Base-by-base conservation (phyloP, 1,284 basidiomycete species). In the Leccinum variabile region DNA sequence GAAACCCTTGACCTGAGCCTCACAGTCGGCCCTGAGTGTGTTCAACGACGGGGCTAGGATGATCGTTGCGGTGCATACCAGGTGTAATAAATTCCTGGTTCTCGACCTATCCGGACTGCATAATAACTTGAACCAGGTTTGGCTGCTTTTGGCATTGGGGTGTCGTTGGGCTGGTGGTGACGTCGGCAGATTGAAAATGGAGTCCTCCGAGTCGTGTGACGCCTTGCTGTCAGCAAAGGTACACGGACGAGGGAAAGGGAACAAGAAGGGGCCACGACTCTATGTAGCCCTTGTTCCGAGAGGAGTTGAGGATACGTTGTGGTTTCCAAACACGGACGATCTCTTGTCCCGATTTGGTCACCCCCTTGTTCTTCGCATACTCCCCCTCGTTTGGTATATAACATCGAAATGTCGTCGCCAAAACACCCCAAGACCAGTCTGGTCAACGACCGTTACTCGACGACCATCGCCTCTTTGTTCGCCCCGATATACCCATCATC, bases 1-100 rank as follows among this genome's bases (percentile, higher is more conserved):
- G 69, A 82, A 90, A 16, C 84, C 85, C 53, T 83, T 82, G 37
- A 85, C 79, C 67, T 89, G 87, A 0, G 71, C 72, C 66, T 86
- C 76, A 68, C 75, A 76, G 0, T 71, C 70, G 30, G 66, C 61
- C 72, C 75, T 77, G 1, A 55, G 7, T 56, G 37, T 28, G 55
- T 59, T 72, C 65, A 69, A 56, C 53, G 69, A 61, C 6, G 44
- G 10, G 59, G 44, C 41, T 8, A 4, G 54, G 2, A 57, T 3
- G 59, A 5, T n/a, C 33, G 25, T 11, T n/a, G 41, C 30, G 3
- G 53, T 28, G 56, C 66, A 61, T 66, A 82, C 80, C 81, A 81
- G 35, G 77, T 72, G 9, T 25, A 44, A 59, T 80, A 82, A 1
- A 82, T 73, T 4, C 80, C 80, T 7, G 79, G 73, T 0, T 30